A percentile compares a stretch with the other conserved stretches of the same genome.
These are phyloP conservation scores for Phytopythium litorale DNA, from an alignment of 352 stramenopile species.

Conservation along the genomic window DNA sequence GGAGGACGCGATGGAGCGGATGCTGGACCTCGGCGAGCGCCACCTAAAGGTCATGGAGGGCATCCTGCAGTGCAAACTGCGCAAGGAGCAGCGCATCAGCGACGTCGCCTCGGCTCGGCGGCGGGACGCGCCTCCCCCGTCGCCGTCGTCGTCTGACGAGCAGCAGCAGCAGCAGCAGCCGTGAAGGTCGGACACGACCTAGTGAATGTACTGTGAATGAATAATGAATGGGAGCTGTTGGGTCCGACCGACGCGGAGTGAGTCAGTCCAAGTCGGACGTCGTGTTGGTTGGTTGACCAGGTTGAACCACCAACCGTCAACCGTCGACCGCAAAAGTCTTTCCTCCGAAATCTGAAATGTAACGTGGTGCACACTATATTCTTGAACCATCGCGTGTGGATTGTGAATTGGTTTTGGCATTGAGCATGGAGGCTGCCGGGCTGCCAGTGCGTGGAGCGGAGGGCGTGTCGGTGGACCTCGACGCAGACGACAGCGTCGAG, in stretches of 20 bases:
- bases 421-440: too few relatives aligned
- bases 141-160: background rate
- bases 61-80: constrained; percentile 51
- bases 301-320: too few relatives aligned
- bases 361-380: too few relatives aligned
- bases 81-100: constrained; percentile 34
- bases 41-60: constrained; percentile 59
- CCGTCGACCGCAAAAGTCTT: too few relatives aligned
- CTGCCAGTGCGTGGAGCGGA: constrained; percentile 9
- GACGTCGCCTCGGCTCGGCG: background rate
- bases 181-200: background rate
- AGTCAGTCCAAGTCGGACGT: too few relatives aligned
- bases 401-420: too few relatives aligned
- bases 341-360: too few relatives aligned
- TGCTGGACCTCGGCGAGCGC: constrained; percentile 62
- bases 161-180: background rate
- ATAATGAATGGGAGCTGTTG: too few relatives aligned
- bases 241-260: too few relatives aligned
- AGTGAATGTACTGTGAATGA: background rate
- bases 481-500: constrained; percentile 21
- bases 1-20: constrained; percentile 33
- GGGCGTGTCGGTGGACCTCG: constrained; percentile 3
- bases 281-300: too few relatives aligned
- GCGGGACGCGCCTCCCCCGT: background rate
- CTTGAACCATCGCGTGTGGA: too few relatives aligned